Percentiles rank a stretch among this genome's conserved stretches.
phyloP scores from a whole-genome alignment of 106 monocot genomes.

The Hemerocallis citrina region DNA sequence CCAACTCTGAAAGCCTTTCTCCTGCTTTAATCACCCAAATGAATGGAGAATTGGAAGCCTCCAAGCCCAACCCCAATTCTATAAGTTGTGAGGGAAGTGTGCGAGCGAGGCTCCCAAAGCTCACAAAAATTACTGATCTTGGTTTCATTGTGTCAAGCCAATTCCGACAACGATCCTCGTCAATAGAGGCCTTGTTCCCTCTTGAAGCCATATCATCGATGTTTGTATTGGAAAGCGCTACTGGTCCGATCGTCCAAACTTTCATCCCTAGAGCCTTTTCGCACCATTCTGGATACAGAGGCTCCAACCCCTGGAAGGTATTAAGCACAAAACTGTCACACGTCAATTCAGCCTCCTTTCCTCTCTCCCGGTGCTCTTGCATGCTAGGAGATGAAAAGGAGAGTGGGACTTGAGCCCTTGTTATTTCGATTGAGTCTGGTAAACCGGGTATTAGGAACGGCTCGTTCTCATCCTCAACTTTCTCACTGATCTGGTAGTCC shows the following conservation, averaged over 20 bases:
- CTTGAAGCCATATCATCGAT: neutral
- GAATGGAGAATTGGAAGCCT: neutral
- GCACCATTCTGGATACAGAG: neutral
- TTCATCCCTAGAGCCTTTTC: neutral
- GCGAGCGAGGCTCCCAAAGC: constrained; percentile 5
- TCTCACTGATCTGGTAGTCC: too few species aligned
- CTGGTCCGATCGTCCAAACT: constrained; percentile 4
- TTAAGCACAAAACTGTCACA: neutral
- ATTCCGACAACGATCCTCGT: neutral
- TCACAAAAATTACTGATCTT: neutral
- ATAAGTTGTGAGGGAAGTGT: neutral
- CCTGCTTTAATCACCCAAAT: constrained; percentile 9
- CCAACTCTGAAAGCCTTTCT: neutral
- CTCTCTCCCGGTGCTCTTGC: neutral
- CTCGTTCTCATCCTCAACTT: constrained; percentile 1
- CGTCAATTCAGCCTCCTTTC: neutral
- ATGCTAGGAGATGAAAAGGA: neutral
- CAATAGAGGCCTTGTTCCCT: constrained; percentile 3
- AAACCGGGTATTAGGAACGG: neutral
- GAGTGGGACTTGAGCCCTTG: neutral
- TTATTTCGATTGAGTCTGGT: neutral
- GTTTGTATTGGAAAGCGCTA: neutral
- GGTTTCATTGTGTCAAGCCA: constrained; percentile 2
- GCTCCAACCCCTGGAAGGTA: neutral
- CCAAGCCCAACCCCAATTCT: neutral